These are phyloP conservation scores for Albizia julibrissin DNA, from an alignment of 306 rosid species.

Conservation along the genomic window DNA sequence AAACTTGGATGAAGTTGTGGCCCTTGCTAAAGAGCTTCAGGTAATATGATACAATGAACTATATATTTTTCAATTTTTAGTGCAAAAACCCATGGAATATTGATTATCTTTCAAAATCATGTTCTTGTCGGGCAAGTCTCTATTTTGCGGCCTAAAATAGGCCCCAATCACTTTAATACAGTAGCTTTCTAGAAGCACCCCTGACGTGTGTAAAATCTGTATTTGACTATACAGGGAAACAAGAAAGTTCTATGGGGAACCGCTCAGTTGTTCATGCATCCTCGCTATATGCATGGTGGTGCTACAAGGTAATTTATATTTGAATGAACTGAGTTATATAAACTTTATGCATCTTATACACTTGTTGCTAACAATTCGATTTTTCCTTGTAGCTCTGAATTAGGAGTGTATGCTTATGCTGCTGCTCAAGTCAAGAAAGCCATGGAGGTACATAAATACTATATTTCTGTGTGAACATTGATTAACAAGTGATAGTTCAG, in stretches of 20 bases:
- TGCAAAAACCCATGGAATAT: not conserved
- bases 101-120: not conserved
- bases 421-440: conserved; percentile 99
- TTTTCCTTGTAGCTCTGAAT: conserved; percentile 69
- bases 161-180: not conserved
- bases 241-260: conserved; percentile 93
- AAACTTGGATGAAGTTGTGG: conserved; percentile 92
- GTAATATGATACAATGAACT: no score
- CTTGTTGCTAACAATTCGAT: no score
- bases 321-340: conserved; percentile 5
- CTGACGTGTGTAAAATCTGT: no score
- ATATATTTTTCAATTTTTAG: no score
- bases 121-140: no score
- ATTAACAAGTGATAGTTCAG: not conserved
- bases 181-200: no score
- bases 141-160: no score
- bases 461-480: conserved; percentile 14
- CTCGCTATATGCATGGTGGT: conserved; percentile 97
- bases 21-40: conserved; percentile 51
- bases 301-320: conserved; percentile 74
- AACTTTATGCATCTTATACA: no score
- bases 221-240: conserved; percentile 45
- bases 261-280: conserved; percentile 91
- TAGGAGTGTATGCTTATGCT: conserved; percentile 82
- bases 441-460: conserved; percentile 59